Percentiles rank a stretch among this genome's conserved stretches.
These are phyloP conservation scores for Cucumis cinereus DNA, from an alignment of 306 rosid genomes.

Conservation along the genomic window DNA sequence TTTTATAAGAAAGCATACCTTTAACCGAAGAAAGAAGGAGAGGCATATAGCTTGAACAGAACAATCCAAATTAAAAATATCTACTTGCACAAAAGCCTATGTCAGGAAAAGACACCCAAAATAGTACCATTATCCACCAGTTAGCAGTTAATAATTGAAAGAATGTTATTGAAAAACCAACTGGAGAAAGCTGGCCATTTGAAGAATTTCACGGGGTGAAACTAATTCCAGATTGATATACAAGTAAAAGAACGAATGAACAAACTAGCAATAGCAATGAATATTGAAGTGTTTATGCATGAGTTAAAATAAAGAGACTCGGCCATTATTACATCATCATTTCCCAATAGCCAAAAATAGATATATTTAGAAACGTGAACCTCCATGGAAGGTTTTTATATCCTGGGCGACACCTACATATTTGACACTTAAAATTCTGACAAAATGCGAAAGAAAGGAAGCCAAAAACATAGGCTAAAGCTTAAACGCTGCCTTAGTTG, in stretches of 20 bases:
- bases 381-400: background rate
- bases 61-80: background rate
- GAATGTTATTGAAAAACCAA: background rate
- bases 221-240: background rate
- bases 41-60: background rate
- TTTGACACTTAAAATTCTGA: background rate
- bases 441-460: background rate
- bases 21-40: constrained; percentile 4
- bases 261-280: background rate
- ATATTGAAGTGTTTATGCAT: background rate
- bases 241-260: background rate
- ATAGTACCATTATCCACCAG: background rate
- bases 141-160: background rate
- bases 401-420: background rate
- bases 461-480: background rate
- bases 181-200: background rate
- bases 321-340: background rate
- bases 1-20: background rate
- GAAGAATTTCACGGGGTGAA: background rate
- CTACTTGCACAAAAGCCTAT: constrained; percentile 5
- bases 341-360: background rate
- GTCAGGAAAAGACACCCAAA: background rate
- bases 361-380: background rate
- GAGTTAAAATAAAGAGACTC: background rate
- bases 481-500: background rate